Conservation (phyloP, 164 flowering plant genomes). For the Annona squamosa region DNA sequence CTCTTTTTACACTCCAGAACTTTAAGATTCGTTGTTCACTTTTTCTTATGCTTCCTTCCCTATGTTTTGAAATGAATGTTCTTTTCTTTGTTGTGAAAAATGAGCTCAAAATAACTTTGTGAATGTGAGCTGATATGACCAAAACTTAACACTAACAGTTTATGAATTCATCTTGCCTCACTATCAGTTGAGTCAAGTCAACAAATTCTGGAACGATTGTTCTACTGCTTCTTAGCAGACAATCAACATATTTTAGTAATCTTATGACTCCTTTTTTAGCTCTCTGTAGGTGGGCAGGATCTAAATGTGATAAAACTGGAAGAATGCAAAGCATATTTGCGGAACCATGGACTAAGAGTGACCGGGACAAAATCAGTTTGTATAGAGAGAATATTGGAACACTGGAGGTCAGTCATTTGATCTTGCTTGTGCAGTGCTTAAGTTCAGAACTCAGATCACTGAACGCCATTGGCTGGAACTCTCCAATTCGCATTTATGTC, state of each 20-base stretch:
- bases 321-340: conserved; percentile 49
- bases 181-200: not conserved
- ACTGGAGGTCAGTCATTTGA: conserved; percentile 38
- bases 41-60: too few species aligned
- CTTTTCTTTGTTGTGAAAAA: too few species aligned
- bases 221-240: not conserved
- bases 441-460: not conserved
- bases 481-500: not conserved
- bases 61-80: too few species aligned
- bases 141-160: too few species aligned
- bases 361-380: conserved; percentile 47
- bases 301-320: conserved; percentile 21
- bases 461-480: not conserved
- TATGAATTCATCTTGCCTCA: not conserved
- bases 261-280: not conserved
- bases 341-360: conserved; percentile 44
- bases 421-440: not conserved
- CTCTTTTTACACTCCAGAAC: too few species aligned
- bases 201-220: not conserved
- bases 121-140: too few species aligned
- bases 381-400: conserved; percentile 49
- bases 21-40: too few species aligned
- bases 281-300: conserved; percentile 16
- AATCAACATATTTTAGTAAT: not conserved
- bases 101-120: too few species aligned